phyloP scores from a whole-genome alignment of 2,329 filamentous ascomycete species.

The Microascus cirrosus region DNA sequence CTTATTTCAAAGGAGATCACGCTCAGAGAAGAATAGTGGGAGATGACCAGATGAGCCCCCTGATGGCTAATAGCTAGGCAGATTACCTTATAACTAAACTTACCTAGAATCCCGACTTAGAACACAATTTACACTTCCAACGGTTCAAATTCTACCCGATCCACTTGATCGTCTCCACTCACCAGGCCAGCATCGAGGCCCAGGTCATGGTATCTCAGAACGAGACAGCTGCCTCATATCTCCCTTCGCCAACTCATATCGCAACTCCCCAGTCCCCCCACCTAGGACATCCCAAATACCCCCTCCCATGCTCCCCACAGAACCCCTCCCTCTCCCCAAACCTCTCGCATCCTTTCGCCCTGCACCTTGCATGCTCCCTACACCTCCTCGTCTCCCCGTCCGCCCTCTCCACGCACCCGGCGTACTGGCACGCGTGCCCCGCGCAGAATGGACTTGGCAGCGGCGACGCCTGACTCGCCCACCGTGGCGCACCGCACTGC shows the following conservation, averaged over 20 bases:
- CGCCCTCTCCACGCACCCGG: background rate
- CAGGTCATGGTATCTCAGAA: background rate
- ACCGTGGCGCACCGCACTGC: background rate
- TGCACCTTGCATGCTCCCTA: background rate
- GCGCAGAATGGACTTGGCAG: background rate
- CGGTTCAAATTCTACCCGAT: too few relatives aligned
- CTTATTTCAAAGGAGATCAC: too few relatives aligned
- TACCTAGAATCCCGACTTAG: too few relatives aligned
- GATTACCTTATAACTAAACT: too few relatives aligned
- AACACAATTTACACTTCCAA: too few relatives aligned
- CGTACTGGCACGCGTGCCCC: constrained; percentile 1
- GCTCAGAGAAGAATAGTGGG: too few relatives aligned
- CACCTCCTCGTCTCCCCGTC: constrained; percentile 1
- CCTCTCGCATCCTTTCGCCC: background rate
- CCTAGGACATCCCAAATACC: background rate
- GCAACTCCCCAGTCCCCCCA: background rate
- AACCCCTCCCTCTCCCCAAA: background rate
- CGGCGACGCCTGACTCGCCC: background rate
- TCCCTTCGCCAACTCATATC: background rate
- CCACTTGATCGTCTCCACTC: too few relatives aligned
- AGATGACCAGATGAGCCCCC: too few relatives aligned
- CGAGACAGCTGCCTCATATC: background rate
- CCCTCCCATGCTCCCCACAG: background rate
- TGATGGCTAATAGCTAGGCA: too few relatives aligned
- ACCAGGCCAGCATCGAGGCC: background rate